A percentile compares a stretch with the other conserved stretches of the same genome.
phyloP scores from a whole-genome alignment of 2,329 filamentous ascomycete genomes.

The Didymella pomorum region DNA sequence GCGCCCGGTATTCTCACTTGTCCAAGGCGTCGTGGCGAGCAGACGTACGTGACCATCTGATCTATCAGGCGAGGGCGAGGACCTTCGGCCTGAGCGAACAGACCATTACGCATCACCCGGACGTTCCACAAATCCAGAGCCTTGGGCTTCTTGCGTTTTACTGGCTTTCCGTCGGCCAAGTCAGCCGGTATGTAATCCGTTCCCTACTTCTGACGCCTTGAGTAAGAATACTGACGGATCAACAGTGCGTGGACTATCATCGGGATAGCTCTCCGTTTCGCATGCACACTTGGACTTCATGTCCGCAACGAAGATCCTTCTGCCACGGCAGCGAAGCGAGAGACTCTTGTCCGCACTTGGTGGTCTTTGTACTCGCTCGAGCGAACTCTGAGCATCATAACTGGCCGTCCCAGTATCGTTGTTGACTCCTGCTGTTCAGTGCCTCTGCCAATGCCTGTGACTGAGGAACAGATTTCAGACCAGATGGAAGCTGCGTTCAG shows the following conservation, averaged over 20 bases:
- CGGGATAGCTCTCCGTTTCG: conserved; percentile 48
- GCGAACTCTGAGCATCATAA: conserved; percentile 50
- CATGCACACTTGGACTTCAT: conserved; percentile 51
- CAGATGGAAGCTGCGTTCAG: conserved; percentile 19
- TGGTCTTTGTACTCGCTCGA: conserved; percentile 54
- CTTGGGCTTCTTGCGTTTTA: conserved; percentile 52
- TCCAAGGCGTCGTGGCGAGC: conserved; percentile 36
- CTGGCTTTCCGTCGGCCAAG: conserved; percentile 51
- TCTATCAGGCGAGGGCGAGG: conserved; percentile 52
- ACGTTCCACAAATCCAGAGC: conserved; percentile 52
- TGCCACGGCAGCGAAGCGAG: conserved; percentile 40
- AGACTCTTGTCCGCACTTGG: conserved; percentile 52
- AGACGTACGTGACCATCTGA: conserved; percentile 45
- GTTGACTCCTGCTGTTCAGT: conserved; percentile 48
- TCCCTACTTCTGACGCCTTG: too few relatives aligned
- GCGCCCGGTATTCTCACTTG: conserved; percentile 50
- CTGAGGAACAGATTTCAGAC: conserved; percentile 31
- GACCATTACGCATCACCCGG: conserved; percentile 44
- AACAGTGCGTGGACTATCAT: conserved; percentile 50
- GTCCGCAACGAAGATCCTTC: conserved; percentile 48
- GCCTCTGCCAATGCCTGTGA: conserved; percentile 42
- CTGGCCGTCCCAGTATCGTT: conserved; percentile 52
- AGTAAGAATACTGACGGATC: background rate
- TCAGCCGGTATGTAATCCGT: conserved; percentile 48
- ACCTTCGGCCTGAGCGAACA: conserved; percentile 42